Evolutionary conservation across 148 eudicot species (phyloP), one percentile per base, ranked within the genome.

Genomic region (Persicaria maculosa): DNA sequence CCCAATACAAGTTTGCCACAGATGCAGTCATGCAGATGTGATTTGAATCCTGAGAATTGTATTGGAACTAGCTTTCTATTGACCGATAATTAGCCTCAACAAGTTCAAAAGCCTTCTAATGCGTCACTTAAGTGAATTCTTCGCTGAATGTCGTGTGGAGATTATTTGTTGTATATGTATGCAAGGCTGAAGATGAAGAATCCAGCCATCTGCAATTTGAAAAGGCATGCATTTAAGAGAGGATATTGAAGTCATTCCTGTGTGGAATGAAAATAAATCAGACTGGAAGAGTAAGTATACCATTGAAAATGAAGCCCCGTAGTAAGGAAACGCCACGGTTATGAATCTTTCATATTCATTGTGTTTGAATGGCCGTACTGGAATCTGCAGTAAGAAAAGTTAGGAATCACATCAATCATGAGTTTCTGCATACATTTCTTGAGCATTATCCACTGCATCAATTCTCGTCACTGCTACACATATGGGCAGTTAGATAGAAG

Each of bases 291-390:
- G 8, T 54, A 19, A 9, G 46, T 91, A 93, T 91, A 93, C 98
- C 87, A 76, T 89, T 20, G 97, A 89, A 77, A 93, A 93, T 55
- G 91, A 93, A 47, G 93, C 89, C 78, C 97, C 98, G 71, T 93
- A 91, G 79, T 93, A 93, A 1, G 98, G 98, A 58, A 83, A 93
- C 70, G 97, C 98, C 15, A 91, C 80, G 1, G 95, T 76, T 73
- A 93, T 87, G 58, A 93, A 93, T 82, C 98, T 86, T 77, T 93
- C 98, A 58, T 85, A 93, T 78, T 93, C 98, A 46, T 93, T 89
- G 85, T 91, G 97, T 79, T 86, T 86, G 77, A 86, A 93, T 17
- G 97, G 98, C 45, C 97, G 84, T 14, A 93, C 97, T 40, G 98
- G 97, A 74, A 57, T 68, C 68, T 68, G 77, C 80, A 74, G 25